phyloP scores from a whole-genome alignment of 1,284 basidiomycete genomes.

The Tilletiopsis washingtonensis region DNA sequence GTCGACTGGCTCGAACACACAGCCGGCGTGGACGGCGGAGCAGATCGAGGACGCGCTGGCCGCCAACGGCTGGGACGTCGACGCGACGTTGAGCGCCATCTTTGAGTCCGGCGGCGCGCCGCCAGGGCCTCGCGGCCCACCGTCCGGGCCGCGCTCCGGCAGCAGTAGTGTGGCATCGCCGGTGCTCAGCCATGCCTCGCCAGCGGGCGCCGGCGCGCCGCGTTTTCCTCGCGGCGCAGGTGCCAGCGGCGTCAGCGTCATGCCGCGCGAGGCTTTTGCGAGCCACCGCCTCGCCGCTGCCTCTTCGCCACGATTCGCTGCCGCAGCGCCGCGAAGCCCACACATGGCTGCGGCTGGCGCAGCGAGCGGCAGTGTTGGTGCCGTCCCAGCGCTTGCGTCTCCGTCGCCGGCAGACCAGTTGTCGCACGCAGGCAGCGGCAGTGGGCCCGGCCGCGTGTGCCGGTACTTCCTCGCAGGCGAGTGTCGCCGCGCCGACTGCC shows the following conservation, averaged over 20 bases:
- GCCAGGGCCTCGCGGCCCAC: too few relatives aligned
- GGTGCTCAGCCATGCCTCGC: too few relatives aligned
- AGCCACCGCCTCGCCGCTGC: too few relatives aligned
- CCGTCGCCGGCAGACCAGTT: too few relatives aligned
- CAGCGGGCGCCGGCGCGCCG: too few relatives aligned
- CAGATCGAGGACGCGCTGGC: constrained; percentile 89
- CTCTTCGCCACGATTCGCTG: too few relatives aligned
- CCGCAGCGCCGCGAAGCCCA: too few relatives aligned
- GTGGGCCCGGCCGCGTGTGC: constrained; percentile 59
- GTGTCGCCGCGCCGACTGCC: constrained; percentile 88
- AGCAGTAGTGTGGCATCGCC: background rate
- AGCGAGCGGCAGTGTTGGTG: too few relatives aligned
- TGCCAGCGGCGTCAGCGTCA: constrained; percentile 20
- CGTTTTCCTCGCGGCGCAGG: background rate
- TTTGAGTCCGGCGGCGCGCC: constrained; percentile 55
- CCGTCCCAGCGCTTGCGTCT: too few relatives aligned
- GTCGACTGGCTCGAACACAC: constrained; percentile 8
- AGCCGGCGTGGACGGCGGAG: constrained; percentile 57
- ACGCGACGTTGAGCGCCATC: constrained; percentile 83
- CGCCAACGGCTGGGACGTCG: constrained; percentile 84
- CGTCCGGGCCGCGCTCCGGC: constrained; percentile 2
- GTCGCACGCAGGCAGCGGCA: too few relatives aligned
- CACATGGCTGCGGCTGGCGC: too few relatives aligned
- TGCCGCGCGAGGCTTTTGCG: constrained; percentile 14
- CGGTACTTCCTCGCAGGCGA: constrained; percentile 94